Base-by-base conservation (phyloP, 1,284 basidiomycete species). In the Irpex rosettiformis region DNA sequence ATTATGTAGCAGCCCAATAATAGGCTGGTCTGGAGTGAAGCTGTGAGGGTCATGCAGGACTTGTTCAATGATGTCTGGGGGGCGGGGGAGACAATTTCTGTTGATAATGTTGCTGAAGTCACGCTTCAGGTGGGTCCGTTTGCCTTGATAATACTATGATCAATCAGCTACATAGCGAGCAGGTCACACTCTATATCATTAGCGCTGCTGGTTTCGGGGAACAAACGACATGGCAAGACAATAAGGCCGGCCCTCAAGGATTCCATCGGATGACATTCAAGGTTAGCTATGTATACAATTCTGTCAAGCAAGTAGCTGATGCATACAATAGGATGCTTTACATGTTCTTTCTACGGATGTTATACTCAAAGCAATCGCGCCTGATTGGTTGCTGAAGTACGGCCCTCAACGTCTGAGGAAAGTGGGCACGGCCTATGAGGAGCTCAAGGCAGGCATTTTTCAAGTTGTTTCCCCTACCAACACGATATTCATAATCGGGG, bases 161-260 rank as follows among this genome's bases (percentile, higher is more conserved):
- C 33, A 43, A 16, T 8, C 11, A 42, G 24, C 3, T 6, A 28
- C 11, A 27, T 52, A 40, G 24, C 29, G 22, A 25, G 10, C 33
- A 83, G 81, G 76, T 83, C 51, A 76, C 82, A 0, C 72, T 84
- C 1, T 79, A 80, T 52, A 76, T 83, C 37, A 81, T 84, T 49
- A 73, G 79, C 18, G 73, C 73, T 1, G 81, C 81, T 59, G 81
- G 82, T 77, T 64, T 62, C 30, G 63, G 63, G 2, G 48, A 57
- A 28, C 52, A 59, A 10, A 45, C 62, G 10, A 54, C 62, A 21
- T 66, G 65, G 65, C 52, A 55, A n/a, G 61, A 54, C 6, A 61
- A 61, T 4, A 62, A 66, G 18, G 45, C 40, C 2, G 29, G 59
- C 8, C 61, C 63, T 0, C 40, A 56, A 13, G 64, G 64, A 2